Percentiles rank a stretch among this genome's conserved stretches.
Conservation (phyloP, 306 rosid species). For the Bauhinia variegata region DNA sequence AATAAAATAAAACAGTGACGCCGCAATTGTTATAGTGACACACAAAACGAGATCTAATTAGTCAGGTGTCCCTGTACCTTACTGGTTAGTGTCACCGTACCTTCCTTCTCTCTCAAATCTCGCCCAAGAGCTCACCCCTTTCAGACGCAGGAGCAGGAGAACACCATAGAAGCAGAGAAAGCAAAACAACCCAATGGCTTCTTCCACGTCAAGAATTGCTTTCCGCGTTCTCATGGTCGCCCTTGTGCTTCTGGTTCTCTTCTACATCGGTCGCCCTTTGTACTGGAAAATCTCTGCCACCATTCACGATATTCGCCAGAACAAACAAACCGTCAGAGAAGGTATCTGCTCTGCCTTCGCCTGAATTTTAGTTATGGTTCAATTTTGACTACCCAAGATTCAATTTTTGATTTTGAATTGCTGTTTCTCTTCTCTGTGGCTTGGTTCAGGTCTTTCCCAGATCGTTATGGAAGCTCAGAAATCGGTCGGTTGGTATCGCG, state of each 20-base stretch:
- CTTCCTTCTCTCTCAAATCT: too few species aligned
- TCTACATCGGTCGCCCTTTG: conserved; percentile 81
- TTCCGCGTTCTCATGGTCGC: conserved; percentile 52
- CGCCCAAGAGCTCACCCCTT: too few species aligned
- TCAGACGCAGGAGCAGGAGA: too few species aligned
- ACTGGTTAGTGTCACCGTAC: too few species aligned
- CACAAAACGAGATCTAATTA: too few species aligned
- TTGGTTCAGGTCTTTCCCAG: conserved; percentile 57
- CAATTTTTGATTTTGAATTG: not conserved
- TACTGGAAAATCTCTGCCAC: conserved; percentile 92
- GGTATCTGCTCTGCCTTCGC: conserved; percentile 32
- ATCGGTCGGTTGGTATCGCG: conserved; percentile 65
- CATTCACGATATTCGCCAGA: conserved; percentile 73
- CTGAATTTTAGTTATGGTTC: not conserved
- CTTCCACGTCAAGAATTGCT: conserved; percentile 49
- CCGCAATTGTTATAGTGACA: too few species aligned
- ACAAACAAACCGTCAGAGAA: conserved; percentile 71
- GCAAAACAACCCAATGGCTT: conserved; percentile 52
- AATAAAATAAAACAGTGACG: too few species aligned
- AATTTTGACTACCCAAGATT: not conserved
- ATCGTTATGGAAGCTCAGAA: conserved; percentile 71
- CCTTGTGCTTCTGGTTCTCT: conserved; percentile 51
- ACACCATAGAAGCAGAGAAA: not conserved
- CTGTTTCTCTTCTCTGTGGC: not conserved
- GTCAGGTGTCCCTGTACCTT: too few species aligned